These are phyloP conservation scores for Gymnopilus junonius DNA, from an alignment of 768 basidiomycete genomes.

Conservation along the genomic window DNA sequence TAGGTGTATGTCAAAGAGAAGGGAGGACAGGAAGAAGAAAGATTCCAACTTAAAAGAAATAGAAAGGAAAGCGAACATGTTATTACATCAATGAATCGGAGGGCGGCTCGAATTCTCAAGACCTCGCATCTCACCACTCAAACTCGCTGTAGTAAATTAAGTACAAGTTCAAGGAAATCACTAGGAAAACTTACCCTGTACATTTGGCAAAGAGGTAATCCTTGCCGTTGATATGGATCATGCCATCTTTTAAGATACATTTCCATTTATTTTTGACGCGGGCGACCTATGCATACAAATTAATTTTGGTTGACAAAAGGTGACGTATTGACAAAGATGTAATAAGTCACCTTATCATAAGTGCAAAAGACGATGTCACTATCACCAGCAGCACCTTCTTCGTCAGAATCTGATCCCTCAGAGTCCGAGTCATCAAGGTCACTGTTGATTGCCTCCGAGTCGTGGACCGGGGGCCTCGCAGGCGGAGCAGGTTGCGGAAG, in stretches of 20 bases:
- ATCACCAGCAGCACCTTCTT: constrained; percentile 74
- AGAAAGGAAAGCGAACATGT: not conserved
- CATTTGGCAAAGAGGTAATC: constrained; percentile 98
- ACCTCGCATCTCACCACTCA: not conserved
- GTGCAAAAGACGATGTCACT: constrained; percentile 97
- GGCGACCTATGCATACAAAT: constrained; percentile 68
- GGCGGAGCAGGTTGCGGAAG: constrained; percentile 62
- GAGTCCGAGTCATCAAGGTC: constrained; percentile 96
- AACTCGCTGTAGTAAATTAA: not conserved
- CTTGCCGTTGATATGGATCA: constrained; percentile 95
- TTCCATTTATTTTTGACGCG: constrained; percentile 99
- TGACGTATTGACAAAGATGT: constrained; percentile 14
- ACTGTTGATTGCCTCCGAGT: constrained; percentile 91
- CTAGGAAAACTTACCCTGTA: constrained; percentile 71
- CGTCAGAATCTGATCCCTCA: constrained; percentile 82
- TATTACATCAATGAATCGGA: not conserved
- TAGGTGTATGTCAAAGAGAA: not conserved
- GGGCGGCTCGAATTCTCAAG: not conserved
- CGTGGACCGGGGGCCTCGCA: constrained; percentile 41
- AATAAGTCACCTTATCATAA: constrained; percentile 92
- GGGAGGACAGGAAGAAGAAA: not conserved
- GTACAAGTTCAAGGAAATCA: not conserved
- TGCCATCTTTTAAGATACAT: constrained; percentile 95
- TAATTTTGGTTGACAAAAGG: constrained; percentile 1
- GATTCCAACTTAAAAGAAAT: constrained; percentile 1